Evolutionary conservation across 2,329 filamentous ascomycete species (phyloP), one percentile per base, ranked within the genome.

Genomic region (Grosmannia clavigera): DNA sequence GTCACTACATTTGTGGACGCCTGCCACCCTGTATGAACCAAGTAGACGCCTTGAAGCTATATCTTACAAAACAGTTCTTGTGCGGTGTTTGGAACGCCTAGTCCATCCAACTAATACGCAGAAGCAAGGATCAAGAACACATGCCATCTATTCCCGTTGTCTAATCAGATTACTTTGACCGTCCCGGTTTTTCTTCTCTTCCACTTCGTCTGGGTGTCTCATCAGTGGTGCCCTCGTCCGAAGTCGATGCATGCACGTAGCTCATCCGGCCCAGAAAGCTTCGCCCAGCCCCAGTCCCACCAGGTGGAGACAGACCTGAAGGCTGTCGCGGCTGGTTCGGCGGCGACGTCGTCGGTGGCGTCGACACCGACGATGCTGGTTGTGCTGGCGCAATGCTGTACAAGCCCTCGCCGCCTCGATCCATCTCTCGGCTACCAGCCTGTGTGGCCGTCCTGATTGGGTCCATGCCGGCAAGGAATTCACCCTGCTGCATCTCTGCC

Each of bases 221-320:
- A 1, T 58, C 29, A 10, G 57, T 57, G 3, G 57, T 55, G 3
- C 59, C 68, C 19, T 66, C 66, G n/a, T 72, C 71, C 25, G 51
- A 27, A 29, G 19, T 63, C 64, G 2, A 66, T 64, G 16, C 67
- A 64, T 0, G 67, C 64, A 70, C 46, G 50, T 63, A 72, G 61
- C 72, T 73, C 19, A 67, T 64, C 27, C 70, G 67, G 2, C 72
- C 71, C 5, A 76, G 67, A 5, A 74, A 74, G 59, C 74, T 76
- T 35, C 71, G 69, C 5, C 70, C 73, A 3, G 68, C 35, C 22
- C 33, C 33, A 35, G n/a, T 5, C 2, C 67, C 38, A 68, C 60
- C 4, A 22, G 52, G 53, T 14, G n/a, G 53, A 60, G 2, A 55
- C 61, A 51, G 67, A 35, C 33, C 27, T 2, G 64, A 64, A 46